A percentile compares a stretch with the other conserved stretches of the same genome.
These are phyloP conservation scores for Cladorrhinum sp. DNA, from an alignment of 2,329 filamentous ascomycete species.

Conservation along the genomic window DNA sequence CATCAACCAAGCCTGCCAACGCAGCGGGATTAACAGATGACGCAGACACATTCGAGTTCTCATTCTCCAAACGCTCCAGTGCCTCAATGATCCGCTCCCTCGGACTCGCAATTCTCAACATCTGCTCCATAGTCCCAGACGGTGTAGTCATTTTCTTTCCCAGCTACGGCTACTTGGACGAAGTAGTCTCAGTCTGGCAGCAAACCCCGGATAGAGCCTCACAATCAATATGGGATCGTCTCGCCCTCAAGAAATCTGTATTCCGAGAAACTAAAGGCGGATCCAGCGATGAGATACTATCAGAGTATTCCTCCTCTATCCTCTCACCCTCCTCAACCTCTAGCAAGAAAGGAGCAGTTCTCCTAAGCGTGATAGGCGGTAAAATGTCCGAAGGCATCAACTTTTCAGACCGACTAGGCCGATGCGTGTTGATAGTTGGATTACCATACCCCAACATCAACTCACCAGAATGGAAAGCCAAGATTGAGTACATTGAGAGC, in stretches of 20 bases:
- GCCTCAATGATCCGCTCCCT: constrained; percentile 68
- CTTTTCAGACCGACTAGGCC: constrained; percentile 85
- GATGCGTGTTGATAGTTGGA: constrained; percentile 87
- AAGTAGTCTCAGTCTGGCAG: constrained; percentile 65
- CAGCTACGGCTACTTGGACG: constrained; percentile 85
- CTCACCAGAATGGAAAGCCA: constrained; percentile 89
- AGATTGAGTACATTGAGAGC: constrained; percentile 78
- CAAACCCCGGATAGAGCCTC: constrained; percentile 26
- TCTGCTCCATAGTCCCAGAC: constrained; percentile 74
- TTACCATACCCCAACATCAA: constrained; percentile 89
- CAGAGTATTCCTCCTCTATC: constrained; percentile 69
- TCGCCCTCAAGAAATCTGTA: constrained; percentile 58
- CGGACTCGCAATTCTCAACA: constrained; percentile 67
- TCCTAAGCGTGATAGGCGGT: constrained; percentile 89
- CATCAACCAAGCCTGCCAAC: constrained; percentile 37
- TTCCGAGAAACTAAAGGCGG: constrained; percentile 56
- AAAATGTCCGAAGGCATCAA: constrained; percentile 98
- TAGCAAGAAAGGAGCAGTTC: constrained; percentile 59
- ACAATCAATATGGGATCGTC: constrained; percentile 55
- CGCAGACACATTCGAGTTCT: constrained; percentile 73
- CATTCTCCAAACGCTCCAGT: constrained; percentile 73
- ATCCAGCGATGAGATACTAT: constrained; percentile 67
- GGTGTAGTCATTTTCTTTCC: constrained; percentile 95
- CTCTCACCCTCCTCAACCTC: constrained; percentile 27
- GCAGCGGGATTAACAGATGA: constrained; percentile 19